Base-by-base conservation (phyloP, 1,284 basidiomycete species). In the Phellopilus nigrolimitatus region DNA sequence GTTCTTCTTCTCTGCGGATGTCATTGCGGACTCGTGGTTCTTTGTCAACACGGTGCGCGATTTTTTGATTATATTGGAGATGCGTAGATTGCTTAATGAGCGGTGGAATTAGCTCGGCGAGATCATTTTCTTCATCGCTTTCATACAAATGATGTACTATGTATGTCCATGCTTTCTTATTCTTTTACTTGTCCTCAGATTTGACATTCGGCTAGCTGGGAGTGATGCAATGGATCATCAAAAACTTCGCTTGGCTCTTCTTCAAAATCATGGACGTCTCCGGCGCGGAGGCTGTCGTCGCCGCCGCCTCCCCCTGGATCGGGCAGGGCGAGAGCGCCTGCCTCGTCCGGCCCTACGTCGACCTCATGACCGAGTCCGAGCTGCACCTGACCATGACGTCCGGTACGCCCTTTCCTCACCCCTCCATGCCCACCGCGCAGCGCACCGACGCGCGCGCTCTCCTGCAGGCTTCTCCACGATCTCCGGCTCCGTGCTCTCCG, bases 201-300 rank as follows among this genome's bases (percentile, higher is more conserved):
- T n/a, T 44, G 13, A 37, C 47, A n/a, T n/a, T n/a, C n/a, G n/a
- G n/a, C n/a, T n/a, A 75, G 68, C 73, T 89, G 39, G 88, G 89
- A 41, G 83, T 88, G 40, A 90, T 93, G 88, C 88, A 91, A 71
- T 93, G 90, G 88, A 68, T 93, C 60, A 80, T 93, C 66, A 80
- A 79, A 61, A 74, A 87, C 64, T 90, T 89, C 62, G 92, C 91
- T 4, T 93, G 89, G 90, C 79, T 95, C 71, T 95, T 95, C 78
- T 91, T 89, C 75, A 91, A 91, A 68, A 68, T 88, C 47, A 79
- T 94, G 80, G 82, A 87, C 57, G 78, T 91, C 25, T 91, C 88
- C 22, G 92, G 92, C 61, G 92, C 91, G 4, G 92, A 95, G 65
- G 91, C 92, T 31, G 88, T 95, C 57, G 91, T 95, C 47, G 92